phyloP scores from a whole-genome alignment of 139 green algal species.

The Micromonas commoda region DNA sequence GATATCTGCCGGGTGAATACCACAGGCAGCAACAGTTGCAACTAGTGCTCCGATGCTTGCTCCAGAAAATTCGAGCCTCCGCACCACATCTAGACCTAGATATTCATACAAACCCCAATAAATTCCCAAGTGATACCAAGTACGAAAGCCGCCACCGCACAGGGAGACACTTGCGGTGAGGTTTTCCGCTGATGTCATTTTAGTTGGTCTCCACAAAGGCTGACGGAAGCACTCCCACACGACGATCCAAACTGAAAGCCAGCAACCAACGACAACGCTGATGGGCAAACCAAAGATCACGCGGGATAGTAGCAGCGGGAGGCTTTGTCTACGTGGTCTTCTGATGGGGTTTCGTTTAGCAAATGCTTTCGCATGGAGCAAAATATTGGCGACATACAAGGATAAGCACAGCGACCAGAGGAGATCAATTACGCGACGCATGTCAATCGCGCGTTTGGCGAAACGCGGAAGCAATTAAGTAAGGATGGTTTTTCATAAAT shows the following conservation, averaged over 20 bases:
- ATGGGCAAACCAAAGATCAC: background rate
- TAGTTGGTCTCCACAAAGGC: slow-evolving; percentile 8
- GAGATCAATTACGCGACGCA: too few relatives aligned
- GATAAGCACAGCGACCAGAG: too few relatives aligned
- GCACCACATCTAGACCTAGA: background rate
- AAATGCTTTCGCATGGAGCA: background rate
- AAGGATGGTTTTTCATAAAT: too few relatives aligned
- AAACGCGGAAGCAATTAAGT: too few relatives aligned
- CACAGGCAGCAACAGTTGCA: background rate
- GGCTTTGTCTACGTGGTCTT: background rate
- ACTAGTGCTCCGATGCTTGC: background rate
- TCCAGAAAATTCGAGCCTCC: background rate
- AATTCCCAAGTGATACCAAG: slow-evolving; percentile 15
- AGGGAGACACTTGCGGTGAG: background rate
- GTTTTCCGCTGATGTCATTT: background rate
- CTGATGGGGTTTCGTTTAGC: background rate
- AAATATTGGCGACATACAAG: background rate
- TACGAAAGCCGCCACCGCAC: slow-evolving; percentile 15
- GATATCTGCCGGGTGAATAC: background rate
- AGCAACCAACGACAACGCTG: background rate
- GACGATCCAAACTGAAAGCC: background rate
- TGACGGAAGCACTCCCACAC: background rate
- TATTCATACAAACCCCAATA: slow-evolving; percentile 4
- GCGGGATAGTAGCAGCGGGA: background rate
- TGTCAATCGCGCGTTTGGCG: too few relatives aligned